Conservation (phyloP, 331 rosid genomes). For the Malus hybrid region DNA sequence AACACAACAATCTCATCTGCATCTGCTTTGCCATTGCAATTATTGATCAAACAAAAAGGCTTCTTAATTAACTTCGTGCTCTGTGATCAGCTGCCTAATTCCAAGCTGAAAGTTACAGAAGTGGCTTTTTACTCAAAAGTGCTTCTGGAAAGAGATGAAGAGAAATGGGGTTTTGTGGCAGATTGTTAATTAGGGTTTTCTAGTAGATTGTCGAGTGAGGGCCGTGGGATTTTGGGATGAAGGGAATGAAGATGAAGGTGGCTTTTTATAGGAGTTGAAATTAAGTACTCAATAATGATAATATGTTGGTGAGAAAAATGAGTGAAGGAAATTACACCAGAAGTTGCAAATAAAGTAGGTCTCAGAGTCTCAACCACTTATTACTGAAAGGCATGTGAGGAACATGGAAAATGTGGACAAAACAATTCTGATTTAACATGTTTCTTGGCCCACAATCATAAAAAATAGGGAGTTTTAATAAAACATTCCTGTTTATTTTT, state of each 20-base stretch:
- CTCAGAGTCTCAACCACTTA: neutral
- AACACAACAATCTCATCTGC: conserved; percentile 13
- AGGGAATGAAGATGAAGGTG: neutral
- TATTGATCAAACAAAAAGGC: neutral
- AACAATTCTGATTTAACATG: too few species aligned
- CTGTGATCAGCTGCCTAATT: neutral
- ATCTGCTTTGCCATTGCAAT: conserved; percentile 30
- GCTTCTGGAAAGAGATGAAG: neutral
- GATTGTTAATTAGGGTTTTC: neutral
- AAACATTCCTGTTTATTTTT: too few species aligned
- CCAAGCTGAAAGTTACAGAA: neutral
- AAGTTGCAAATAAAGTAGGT: too few species aligned
- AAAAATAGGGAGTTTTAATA: too few species aligned
- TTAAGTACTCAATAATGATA: neutral
- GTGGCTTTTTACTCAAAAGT: neutral
- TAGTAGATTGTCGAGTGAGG: neutral
- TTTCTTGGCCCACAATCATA: too few species aligned
- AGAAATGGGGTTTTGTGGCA: neutral
- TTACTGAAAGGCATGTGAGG: neutral
- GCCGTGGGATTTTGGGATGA: neutral
- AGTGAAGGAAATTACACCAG: conserved; percentile 1
- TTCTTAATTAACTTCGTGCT: neutral
- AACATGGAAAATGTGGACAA: neutral
- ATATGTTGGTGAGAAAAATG: neutral
- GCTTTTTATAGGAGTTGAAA: neutral